Evolutionary conservation across 208 protist species (phyloP), one percentile per base, ranked within the genome.

Genomic region (Entamoeba invadens): DNA sequence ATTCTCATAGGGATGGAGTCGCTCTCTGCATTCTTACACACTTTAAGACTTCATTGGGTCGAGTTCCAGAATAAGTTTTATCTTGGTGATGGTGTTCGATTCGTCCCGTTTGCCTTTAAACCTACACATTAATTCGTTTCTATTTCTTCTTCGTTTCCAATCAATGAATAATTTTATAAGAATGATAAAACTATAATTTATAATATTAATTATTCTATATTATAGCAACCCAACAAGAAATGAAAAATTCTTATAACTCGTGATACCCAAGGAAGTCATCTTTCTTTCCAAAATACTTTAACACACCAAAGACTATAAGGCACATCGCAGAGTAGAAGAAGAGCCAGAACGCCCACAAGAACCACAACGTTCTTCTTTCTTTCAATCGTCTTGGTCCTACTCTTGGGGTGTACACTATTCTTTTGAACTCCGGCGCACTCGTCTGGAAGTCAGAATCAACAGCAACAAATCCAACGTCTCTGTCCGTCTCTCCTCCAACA

Each of bases 11-110:
- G 97, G 38, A 99, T 99, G 98, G 99, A 99, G 95, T 97, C 97
- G 18, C 96, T 99, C 68, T 99, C 98, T 72, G 98, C 98, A 77
- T 99, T 99, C 95, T 95, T 99, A 45, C 99, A 99, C 96, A 97
- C 98, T 5, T 96, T 99, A 0, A 97, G 99, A 97, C 94, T 97
- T n/a, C 96, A 97, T 92, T 97, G 97, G 97, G 96, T 97, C 45
- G 95, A 96, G 47, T 94, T 94, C 50, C 16, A 95, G 14, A 91
- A 38, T 4, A 96, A 96, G 45, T 96, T 95, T 46, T 95, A 95
- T 50, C 21, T 35, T 44, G 38, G 46, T 44, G 38, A 68, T 72
- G 92, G 92, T 45, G 38, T 93, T 47, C 14, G 10, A 3, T 93
- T 93, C 45, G 35, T 44, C 25, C 92, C 92, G 12, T 72, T 93